Percentiles rank a stretch among this genome's conserved stretches.
phyloP scores from a whole-genome alignment of 257 asterid species.

The Avicennia marina region DNA sequence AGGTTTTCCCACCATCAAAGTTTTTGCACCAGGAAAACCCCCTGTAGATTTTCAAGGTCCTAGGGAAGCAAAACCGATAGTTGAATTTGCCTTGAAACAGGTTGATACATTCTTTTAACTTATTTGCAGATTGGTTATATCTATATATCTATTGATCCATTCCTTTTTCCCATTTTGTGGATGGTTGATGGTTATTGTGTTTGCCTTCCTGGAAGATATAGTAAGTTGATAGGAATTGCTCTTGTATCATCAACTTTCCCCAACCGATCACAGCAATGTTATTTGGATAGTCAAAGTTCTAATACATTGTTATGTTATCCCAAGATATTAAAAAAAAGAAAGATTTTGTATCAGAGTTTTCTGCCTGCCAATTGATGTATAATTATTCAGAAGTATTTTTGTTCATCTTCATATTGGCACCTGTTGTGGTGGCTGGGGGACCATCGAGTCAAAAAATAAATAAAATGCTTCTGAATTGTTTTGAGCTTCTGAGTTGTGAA shows the following conservation, averaged over 20 bases:
- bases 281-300: too few species aligned
- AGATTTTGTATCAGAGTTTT: not conserved
- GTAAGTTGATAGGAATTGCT: not conserved
- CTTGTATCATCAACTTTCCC: slow-evolving; percentile 3
- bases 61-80: slow-evolving; percentile 82
- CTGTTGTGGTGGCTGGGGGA: not conserved
- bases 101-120: slow-evolving; percentile 25
- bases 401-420: not conserved
- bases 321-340: too few species aligned
- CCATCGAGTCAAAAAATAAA: slow-evolving; percentile 1
- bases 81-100: slow-evolving; percentile 64
- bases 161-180: not conserved
- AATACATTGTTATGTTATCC: too few species aligned
- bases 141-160: not conserved
- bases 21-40: slow-evolving; percentile 85
- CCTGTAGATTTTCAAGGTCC: slow-evolving; percentile 92
- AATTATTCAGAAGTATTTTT: not conserved
- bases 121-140: not conserved
- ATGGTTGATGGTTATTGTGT: not conserved
- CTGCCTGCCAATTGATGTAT: not conserved
- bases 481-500: slow-evolving; percentile 13
- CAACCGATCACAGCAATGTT: not conserved
- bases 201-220: not conserved
- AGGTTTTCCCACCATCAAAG: slow-evolving; percentile 97
- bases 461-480: slow-evolving; percentile 2